phyloP scores from a whole-genome alignment of 179 eudicot genomes.

The Vitellaria paradoxa region DNA sequence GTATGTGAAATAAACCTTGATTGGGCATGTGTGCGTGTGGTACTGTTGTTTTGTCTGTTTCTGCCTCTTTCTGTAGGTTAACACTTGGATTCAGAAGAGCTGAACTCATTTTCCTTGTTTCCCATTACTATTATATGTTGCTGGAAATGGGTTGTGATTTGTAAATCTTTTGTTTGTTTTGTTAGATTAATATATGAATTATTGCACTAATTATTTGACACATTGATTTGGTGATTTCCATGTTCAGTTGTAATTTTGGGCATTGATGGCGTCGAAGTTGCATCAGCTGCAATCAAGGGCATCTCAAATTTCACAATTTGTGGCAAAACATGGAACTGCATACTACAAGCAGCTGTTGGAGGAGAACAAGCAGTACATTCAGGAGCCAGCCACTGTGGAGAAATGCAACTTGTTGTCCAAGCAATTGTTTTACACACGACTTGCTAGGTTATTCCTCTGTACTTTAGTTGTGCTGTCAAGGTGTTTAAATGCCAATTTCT shows the following conservation, averaged over 20 bases:
- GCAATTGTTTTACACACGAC: conserved; percentile 38
- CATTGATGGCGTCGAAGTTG: conserved; percentile 34
- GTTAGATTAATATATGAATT: neutral
- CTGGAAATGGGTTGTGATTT: neutral
- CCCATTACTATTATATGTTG: neutral
- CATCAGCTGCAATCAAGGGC: conserved; percentile 33
- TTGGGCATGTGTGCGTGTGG: neutral
- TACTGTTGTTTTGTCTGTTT: neutral
- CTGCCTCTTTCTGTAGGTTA: neutral
- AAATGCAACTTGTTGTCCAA: conserved; percentile 32
- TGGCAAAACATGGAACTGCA: conserved; percentile 33
- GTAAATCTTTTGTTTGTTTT: neutral
- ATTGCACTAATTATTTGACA: neutral
- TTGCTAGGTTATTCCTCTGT: conserved; percentile 29
- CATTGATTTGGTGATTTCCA: neutral
- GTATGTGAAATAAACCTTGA: neutral
- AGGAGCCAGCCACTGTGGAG: conserved; percentile 37
- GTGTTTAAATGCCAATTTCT: neutral
- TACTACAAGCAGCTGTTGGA: conserved; percentile 39
- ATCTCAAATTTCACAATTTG: conserved; percentile 25
- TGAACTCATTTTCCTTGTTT: neutral
- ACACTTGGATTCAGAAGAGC: neutral
- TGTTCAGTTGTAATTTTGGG: conserved; percentile 9
- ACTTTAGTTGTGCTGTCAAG: conserved; percentile 1
- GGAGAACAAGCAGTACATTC: conserved; percentile 38